Evolutionary conservation across 176 grass and related monocot genomes (phyloP), one percentile per base, ranked within the genome.

Genomic region (Calamus simplicifolius): DNA sequence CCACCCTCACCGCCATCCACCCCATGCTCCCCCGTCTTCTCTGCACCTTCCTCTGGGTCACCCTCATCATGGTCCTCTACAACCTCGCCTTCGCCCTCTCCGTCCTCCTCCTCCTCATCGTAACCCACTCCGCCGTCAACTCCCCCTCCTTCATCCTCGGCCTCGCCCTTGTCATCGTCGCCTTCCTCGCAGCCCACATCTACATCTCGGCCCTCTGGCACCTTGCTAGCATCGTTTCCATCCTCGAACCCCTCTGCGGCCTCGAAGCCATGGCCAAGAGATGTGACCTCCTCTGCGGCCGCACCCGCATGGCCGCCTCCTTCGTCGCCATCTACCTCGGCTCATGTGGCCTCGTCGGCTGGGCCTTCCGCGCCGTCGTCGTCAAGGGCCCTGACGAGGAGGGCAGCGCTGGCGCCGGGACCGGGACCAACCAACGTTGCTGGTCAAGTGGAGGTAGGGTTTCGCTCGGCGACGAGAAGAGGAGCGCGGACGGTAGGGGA

Each of bases 131-230:
- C 0, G 18, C 69, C 67, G 16, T 61, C 57, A n/a, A n/a, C 75
- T 76, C n/a, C 63, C 0, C 74, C 67, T 59, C 85, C 60, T 17
- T 85, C 66, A 59, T 88, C 49, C 0, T 75, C 30, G 1, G 69
- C 62, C 19, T 96, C 57, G 64, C 64, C 52, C 15, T 84, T 16
- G 49, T 65, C 23, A 6, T 43, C 35, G 18, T 68, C 50, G 18
- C 69, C 23, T 98, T 92, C 82, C 75, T 98, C 58, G 87, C 75
- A 25, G 75, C 77, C 73, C 87, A 98, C 65, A 81, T 98, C 63
- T 89, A 92, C 79, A 92, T 98, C 65, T 98, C 93, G 29, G 81
- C 87, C 27, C 61, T 92, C 3, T 98, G 93, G 93, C 93, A 98
- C 75, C 93, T 98, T 61, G 93, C 93, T 29, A 98, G 84, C 75